These are phyloP conservation scores for Hypoxylon fuscum DNA, from an alignment of 495 filamentous ascomycete genomes.

Conservation along the genomic window DNA sequence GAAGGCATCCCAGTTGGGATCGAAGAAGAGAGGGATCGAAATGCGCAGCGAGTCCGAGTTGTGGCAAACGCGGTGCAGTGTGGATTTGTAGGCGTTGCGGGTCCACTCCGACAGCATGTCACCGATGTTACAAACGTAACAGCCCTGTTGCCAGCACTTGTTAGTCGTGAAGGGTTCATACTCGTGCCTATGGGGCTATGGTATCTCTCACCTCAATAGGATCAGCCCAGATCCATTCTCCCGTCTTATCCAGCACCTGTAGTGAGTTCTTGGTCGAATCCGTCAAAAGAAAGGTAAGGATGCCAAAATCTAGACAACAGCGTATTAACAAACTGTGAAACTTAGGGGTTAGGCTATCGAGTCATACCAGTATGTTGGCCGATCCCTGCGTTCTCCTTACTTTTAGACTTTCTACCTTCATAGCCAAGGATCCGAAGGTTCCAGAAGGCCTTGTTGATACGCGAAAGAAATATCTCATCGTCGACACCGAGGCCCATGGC, in stretches of 20 bases:
- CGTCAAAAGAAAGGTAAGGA: slow-evolving; percentile 9
- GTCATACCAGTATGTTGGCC: neutral
- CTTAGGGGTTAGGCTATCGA: neutral
- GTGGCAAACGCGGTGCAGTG: slow-evolving; percentile 56
- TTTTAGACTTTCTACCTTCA: slow-evolving; percentile 3
- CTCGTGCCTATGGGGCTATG: neutral
- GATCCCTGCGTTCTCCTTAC: neutral
- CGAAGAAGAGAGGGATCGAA: slow-evolving; percentile 56
- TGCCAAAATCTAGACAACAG: slow-evolving; percentile 1
- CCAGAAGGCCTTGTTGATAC: slow-evolving; percentile 10
- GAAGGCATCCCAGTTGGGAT: slow-evolving; percentile 39
- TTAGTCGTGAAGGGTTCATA: neutral
- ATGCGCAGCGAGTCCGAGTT: slow-evolving; percentile 51
- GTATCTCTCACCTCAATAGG: slow-evolving; percentile 5
- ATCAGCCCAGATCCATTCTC: slow-evolving; percentile 9
- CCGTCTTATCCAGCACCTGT: slow-evolving; percentile 3
- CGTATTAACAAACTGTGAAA: neutral
- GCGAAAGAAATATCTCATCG: slow-evolving; percentile 1
- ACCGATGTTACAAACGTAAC: slow-evolving; percentile 59
- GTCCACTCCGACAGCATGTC: slow-evolving; percentile 55
- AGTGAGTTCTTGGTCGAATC: slow-evolving; percentile 5
- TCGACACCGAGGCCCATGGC: slow-evolving; percentile 7
- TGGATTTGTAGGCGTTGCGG: slow-evolving; percentile 53
- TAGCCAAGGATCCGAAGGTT: slow-evolving; percentile 9
- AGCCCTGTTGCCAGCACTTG: slow-evolving; percentile 7